Evolutionary conservation across 352 stramenopile species (phyloP), one percentile per base, ranked within the genome.

Genomic region (Phytophthora capsici): DNA sequence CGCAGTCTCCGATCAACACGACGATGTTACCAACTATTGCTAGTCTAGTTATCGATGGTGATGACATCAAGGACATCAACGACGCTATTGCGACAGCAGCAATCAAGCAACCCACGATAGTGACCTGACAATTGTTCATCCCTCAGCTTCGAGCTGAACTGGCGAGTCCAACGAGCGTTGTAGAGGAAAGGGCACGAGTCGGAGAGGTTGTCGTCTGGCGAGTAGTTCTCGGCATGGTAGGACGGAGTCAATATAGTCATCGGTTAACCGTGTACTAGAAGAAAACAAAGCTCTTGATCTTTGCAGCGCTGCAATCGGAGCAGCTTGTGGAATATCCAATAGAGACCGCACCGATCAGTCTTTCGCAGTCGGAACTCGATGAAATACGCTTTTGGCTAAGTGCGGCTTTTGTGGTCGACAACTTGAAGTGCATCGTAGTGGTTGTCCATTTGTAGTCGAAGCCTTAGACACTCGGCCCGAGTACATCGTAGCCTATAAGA

Each of bases 171-270:
- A 61, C 78, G 82, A 20, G 89, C 77, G 77, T 98, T 98, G 80
- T 99, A 99, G 20, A 99, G 80, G 81, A 99, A 99, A 54, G 93
- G 98, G 16, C 98, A 89, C 61, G 99, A 65, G 77, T 99, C 98
- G 75, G 99, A 99, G 37, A 94, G 94, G 85, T 99, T 99, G 84
- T 99, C 98, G 77, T 99, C 98, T 6, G 97, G 97, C 30, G 92
- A 98, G 78, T 99, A 99, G 73, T 94, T 97, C 76, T 99, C 98
- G 17, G 96, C 97, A 75, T 99, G 98, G 84, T 99, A 99, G 30
- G 95, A 95, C 36, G 97, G 98, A 47, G 98, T 99, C 43, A 99
- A 85, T 19, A 96, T 99, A 53, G 96, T 99, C 94, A 99, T 99
- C 78, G 91, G 81, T 99, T 99, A 60, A 99, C 78, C 22, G 89